Percentiles rank a stretch among this genome's conserved stretches.
phyloP scores from a whole-genome alignment of 495 filamentous ascomycete genomes.

The Aspergillus incahuasiensis region DNA sequence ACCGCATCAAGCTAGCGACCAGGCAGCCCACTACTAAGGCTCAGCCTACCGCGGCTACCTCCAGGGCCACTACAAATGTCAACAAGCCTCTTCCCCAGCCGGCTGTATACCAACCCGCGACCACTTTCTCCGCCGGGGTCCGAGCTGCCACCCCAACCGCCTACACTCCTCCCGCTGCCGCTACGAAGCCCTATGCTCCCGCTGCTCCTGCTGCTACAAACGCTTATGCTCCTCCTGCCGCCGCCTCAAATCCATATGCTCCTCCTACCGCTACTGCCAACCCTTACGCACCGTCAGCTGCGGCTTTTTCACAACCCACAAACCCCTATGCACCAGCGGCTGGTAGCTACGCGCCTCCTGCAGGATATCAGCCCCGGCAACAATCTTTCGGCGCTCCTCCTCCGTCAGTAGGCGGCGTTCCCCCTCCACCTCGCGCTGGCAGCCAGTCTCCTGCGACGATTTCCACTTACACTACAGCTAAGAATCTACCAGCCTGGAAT shows the following conservation, averaged over 20 bases:
- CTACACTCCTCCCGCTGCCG: slow-evolving; percentile 28
- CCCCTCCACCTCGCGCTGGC: slow-evolving; percentile 55
- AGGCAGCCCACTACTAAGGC: slow-evolving; percentile 55
- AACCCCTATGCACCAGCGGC: slow-evolving; percentile 58
- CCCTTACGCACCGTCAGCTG: slow-evolving; percentile 55
- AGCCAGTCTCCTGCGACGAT: slow-evolving; percentile 56
- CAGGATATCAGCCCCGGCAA: slow-evolving; percentile 50
- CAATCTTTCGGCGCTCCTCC: slow-evolving; percentile 41
- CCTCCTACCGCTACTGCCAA: slow-evolving; percentile 40
- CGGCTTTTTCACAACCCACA: slow-evolving; percentile 34
- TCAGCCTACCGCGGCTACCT: slow-evolving; percentile 26
- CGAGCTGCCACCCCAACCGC: slow-evolving; percentile 21
- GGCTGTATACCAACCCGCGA: slow-evolving; percentile 36
- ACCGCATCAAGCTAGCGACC: slow-evolving; percentile 81
- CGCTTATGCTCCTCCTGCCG: slow-evolving; percentile 48
- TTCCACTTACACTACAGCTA: slow-evolving; percentile 63
- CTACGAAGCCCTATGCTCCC: slow-evolving; percentile 25
- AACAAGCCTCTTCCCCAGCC: slow-evolving; percentile 39
- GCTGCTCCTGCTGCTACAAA: slow-evolving; percentile 39
- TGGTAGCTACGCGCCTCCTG: slow-evolving; percentile 32
- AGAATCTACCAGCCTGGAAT: slow-evolving; percentile 81
- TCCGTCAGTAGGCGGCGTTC: slow-evolving; percentile 35
- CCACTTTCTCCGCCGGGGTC: slow-evolving; percentile 31
- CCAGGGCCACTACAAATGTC: slow-evolving; percentile 19
- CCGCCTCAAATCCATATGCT: slow-evolving; percentile 25